Conservation (phyloP, 192 early-diverging fungal genomes). For the Linnemannia schmuckeri region DNA sequence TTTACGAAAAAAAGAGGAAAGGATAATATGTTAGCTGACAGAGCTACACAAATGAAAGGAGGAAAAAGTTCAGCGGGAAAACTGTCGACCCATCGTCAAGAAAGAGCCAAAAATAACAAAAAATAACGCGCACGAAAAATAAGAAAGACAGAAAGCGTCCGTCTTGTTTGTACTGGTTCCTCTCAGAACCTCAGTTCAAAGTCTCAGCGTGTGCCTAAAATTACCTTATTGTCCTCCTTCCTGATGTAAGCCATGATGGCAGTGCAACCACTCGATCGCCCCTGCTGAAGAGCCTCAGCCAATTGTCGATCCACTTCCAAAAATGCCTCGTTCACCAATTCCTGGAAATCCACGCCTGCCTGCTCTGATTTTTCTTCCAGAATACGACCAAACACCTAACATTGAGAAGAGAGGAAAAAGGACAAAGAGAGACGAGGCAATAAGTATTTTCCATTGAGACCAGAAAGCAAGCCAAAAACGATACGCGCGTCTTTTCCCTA, state of each 20-base stretch:
- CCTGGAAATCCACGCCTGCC: conserved; percentile 73
- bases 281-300: conserved; percentile 73
- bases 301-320: conserved; percentile 85
- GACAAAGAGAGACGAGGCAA: not conserved
- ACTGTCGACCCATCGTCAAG: not conserved
- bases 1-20: not conserved
- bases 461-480: not conserved
- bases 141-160: not conserved
- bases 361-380: conserved; percentile 69
- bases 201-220: not conserved
- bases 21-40: not conserved
- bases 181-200: no score
- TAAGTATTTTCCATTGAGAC: not conserved
- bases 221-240: conserved; percentile 52
- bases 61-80: not conserved
- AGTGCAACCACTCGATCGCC: conserved; percentile 91
- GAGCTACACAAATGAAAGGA: not conserved
- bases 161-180: not conserved
- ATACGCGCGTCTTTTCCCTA: not conserved
- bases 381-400: conserved; percentile 72
- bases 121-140: not conserved
- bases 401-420: not conserved
- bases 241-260: conserved; percentile 86
- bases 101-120: not conserved
- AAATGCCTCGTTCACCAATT: conserved; percentile 88